Evolutionary conservation across 768 basidiomycete genomes (phyloP).

Genomic region (Hygrophoropsis aurantiaca): DNA sequence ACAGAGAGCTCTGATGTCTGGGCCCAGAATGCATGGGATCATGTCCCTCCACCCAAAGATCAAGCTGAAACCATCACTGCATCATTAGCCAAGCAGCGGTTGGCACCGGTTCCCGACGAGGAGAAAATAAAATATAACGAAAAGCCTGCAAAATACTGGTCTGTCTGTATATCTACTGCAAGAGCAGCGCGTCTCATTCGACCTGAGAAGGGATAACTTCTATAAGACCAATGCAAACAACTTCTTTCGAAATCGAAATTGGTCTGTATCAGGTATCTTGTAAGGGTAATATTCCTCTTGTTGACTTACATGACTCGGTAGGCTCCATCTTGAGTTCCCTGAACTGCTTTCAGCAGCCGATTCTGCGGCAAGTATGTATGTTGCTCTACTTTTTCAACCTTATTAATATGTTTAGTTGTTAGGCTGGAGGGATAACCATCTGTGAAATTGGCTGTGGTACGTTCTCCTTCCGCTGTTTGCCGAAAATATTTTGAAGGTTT

Average conservation of each 20-base stretch:
- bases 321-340: constrained; percentile 93
- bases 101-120: constrained; percentile 69
- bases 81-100: constrained; percentile 69
- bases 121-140: constrained; percentile 73
- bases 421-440: constrained; percentile 78
- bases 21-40: constrained; percentile 90
- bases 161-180: constrained; percentile 24
- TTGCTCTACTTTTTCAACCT: too few relatives aligned
- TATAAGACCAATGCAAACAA: constrained; percentile 84
- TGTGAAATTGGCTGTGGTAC: constrained; percentile 91
- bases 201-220: constrained; percentile 78
- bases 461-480: constrained; percentile 14
- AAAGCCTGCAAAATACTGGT: constrained; percentile 76
- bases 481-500: background rate
- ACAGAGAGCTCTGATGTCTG: constrained; percentile 73
- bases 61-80: constrained; percentile 71
- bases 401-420: too few relatives aligned
- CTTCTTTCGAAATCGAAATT: constrained; percentile 95
- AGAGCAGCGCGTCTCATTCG: constrained; percentile 24
- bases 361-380: too few relatives aligned
- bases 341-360: constrained; percentile 75
- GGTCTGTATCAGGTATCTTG: constrained; percentile 41
- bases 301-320: constrained; percentile 21
- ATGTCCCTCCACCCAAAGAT: constrained; percentile 80
- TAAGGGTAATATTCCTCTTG: background rate